These are phyloP conservation scores for Dendrothele bispora DNA, from an alignment of 768 basidiomycete genomes.

Conservation along the genomic window DNA sequence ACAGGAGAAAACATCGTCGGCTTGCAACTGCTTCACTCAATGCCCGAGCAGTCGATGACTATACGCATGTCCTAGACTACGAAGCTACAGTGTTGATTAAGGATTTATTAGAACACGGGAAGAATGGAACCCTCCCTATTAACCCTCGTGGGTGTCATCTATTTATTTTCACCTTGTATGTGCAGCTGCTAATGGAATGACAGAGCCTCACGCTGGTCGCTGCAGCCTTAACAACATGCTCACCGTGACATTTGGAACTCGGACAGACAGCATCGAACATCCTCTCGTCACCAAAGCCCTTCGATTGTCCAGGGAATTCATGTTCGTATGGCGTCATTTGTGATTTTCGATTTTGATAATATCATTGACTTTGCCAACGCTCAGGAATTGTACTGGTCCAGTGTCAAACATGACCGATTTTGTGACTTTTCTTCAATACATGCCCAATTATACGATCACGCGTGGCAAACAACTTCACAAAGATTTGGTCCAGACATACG, in stretches of 20 bases:
- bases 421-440: conserved; percentile 36
- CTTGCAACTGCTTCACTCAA: conserved; percentile 20
- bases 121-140: conserved; percentile 13
- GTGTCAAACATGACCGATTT: conserved; percentile 47
- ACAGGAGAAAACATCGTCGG: conserved; percentile 24
- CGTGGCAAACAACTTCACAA: conserved; percentile 40
- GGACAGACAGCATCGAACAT: conserved; percentile 15
- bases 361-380: neutral
- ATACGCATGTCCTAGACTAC: conserved; percentile 13
- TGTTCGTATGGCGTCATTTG: conserved; percentile 27
- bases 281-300: conserved; percentile 20
- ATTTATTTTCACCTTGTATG: neutral
- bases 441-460: conserved; percentile 36
- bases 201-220: no score
- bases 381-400: conserved; percentile 42
- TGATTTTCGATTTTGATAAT: conserved; percentile 19
- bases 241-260: conserved; percentile 19
- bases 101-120: conserved; percentile 12
- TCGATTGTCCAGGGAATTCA: conserved; percentile 22
- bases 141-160: conserved; percentile 17
- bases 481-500: conserved; percentile 36
- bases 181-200: neutral
- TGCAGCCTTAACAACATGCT: conserved; percentile 27
- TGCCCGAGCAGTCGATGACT: conserved; percentile 16
- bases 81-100: conserved; percentile 19